Conservation (phyloP, 805 yeast genomes). For the Starmerella etchellsii region DNA sequence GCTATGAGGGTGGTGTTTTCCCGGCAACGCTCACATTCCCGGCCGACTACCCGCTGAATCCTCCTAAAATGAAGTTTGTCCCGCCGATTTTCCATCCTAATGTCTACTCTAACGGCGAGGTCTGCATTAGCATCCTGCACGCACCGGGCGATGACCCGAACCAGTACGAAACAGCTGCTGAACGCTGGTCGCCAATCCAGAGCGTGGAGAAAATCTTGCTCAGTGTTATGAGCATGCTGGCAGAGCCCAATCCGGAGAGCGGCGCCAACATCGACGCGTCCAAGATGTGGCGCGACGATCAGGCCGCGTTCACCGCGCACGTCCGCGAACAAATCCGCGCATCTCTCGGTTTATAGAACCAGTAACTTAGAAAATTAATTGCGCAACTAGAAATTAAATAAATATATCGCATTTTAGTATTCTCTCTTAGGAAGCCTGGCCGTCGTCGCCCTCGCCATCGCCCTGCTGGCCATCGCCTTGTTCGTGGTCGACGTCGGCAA, state of each 20-base stretch:
- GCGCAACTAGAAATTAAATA: neutral
- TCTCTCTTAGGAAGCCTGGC: neutral
- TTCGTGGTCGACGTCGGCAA: constrained; percentile 51
- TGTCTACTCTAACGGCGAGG: constrained; percentile 85
- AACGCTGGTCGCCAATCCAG: constrained; percentile 96
- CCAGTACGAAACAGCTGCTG: constrained; percentile 89
- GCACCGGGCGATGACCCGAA: constrained; percentile 97
- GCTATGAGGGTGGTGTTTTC: constrained; percentile 79
- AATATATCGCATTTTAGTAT: neutral
- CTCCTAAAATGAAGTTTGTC: constrained; percentile 61
- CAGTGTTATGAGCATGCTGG: constrained; percentile 90
- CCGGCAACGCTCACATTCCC: constrained; percentile 66
- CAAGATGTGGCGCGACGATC: constrained; percentile 82
- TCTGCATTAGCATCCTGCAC: constrained; percentile 88
- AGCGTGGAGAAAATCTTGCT: constrained; percentile 91
- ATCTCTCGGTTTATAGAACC: constrained; percentile 53
- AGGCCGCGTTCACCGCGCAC: constrained; percentile 49
- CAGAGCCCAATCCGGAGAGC: constrained; percentile 87
- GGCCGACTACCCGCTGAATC: constrained; percentile 66
- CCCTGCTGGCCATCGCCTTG: too few species aligned
- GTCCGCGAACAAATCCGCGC: constrained; percentile 58
- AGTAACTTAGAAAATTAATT: neutral
- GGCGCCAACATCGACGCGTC: constrained; percentile 81
- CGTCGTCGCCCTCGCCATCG: neutral
- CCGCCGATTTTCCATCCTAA: constrained; percentile 89